Percentiles rank a stretch among this genome's conserved stretches.
Evolutionary conservation across 331 rosid genomes (phyloP).

Genomic region (Malus hybrid): DNA sequence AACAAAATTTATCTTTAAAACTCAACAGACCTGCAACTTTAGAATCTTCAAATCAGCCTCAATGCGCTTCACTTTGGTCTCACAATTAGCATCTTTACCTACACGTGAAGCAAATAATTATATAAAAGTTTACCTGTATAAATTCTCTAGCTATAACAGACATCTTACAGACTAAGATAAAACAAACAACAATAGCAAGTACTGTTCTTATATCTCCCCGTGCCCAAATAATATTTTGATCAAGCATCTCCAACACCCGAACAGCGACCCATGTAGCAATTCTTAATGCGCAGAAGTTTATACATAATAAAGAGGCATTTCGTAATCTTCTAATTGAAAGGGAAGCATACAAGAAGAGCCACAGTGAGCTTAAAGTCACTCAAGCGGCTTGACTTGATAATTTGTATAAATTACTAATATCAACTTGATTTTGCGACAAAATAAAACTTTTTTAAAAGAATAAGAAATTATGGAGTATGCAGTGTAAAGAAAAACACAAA

Average conservation of each 20-base stretch:
- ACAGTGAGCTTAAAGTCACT: neutral
- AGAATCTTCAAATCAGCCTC: constrained; percentile 93
- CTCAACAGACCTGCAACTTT: constrained; percentile 61
- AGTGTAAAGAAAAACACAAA: neutral
- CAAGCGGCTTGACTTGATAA: neutral
- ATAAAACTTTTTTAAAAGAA: neutral
- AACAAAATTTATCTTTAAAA: neutral
- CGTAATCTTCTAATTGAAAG: neutral
- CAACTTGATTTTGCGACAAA: neutral
- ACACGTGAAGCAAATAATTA: constrained; percentile 22
- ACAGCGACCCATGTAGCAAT: neutral
- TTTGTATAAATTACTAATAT: neutral
- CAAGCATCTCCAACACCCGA: neutral
- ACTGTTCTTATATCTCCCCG: neutral
- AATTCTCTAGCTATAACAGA: neutral
- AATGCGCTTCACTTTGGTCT: constrained; percentile 61
- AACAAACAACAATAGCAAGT: neutral
- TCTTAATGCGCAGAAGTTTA: neutral
- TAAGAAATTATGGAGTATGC: neutral
- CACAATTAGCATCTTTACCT: constrained; percentile 53
- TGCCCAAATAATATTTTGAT: neutral
- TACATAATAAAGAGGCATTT: neutral
- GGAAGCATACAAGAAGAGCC: neutral
- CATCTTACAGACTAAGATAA: neutral
- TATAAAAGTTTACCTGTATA: neutral